phyloP scores from a whole-genome alignment of 495 filamentous ascomycete species.

The Aspergillus homomorphus region DNA sequence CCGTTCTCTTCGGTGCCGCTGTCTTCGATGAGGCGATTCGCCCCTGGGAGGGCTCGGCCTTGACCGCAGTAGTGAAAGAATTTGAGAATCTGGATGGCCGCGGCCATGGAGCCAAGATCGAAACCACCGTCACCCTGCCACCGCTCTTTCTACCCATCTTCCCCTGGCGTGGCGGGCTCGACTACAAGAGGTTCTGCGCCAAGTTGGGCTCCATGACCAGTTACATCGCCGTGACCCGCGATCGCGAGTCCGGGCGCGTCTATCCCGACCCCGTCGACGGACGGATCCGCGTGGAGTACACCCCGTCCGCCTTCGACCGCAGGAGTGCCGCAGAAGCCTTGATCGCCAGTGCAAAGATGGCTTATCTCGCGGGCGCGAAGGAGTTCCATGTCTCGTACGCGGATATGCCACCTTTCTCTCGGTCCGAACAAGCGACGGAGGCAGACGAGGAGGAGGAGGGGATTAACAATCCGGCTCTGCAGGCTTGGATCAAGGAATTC shows the following conservation, averaged over 20 bases:
- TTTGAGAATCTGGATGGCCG: slow-evolving; percentile 80
- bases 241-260: slow-evolving; percentile 69
- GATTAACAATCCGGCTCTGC: slow-evolving; percentile 64
- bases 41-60: slow-evolving; percentile 76
- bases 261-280: slow-evolving; percentile 71
- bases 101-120: slow-evolving; percentile 84
- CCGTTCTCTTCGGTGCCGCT: slow-evolving; percentile 58
- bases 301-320: slow-evolving; percentile 64
- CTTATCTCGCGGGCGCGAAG: slow-evolving; percentile 68
- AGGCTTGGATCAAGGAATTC: slow-evolving; percentile 63
- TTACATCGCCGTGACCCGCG: slow-evolving; percentile 68
- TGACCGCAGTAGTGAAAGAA: slow-evolving; percentile 72
- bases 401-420: slow-evolving; percentile 65
- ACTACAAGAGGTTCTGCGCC: slow-evolving; percentile 64
- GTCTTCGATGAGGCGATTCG: slow-evolving; percentile 62
- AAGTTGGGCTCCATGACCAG: slow-evolving; percentile 60
- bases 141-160: slow-evolving; percentile 53
- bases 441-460: slow-evolving; percentile 41
- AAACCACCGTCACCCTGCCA: slow-evolving; percentile 66
- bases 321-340: slow-evolving; percentile 65
- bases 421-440: slow-evolving; percentile 38
- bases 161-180: slow-evolving; percentile 60
- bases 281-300: slow-evolving; percentile 62
- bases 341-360: slow-evolving; percentile 65
- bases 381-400: slow-evolving; percentile 66